Evolutionary conservation across 345 rosid species (phyloP), one percentile per base, ranked within the genome.

Genomic region (Bruguiera sexangula): DNA sequence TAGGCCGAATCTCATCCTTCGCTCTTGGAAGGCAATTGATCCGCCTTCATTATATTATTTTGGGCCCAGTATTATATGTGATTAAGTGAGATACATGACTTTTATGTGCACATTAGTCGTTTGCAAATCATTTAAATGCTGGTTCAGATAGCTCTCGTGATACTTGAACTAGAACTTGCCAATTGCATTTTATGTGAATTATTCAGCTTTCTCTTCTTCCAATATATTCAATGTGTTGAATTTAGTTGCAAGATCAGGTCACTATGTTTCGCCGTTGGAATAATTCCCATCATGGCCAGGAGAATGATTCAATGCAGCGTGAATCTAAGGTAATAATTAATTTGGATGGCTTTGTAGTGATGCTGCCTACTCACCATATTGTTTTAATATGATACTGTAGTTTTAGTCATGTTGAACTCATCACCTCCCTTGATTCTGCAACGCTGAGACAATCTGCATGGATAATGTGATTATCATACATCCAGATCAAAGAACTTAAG

Each of bases 241-340:
- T 31, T 62, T 27, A 24, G 75, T 72, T 69, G 73, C 71, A 22
- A 62, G 69, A 72, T 31, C 63, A n/a, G 62, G 62, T 51, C 67
- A 71, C 65, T 27, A 91, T 93, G 97, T 89, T 90, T 85, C 89
- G 90, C 48, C 83, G 84, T 60, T 53, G 83, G 89, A 72, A 68
- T 74, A 65, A 65, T 78, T 61, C 89, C 19, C 83, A 81, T 65
- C 81, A 75, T 9, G 80, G 82, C 37, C 86, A 76, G 75, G 89
- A 85, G 80, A 72, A 77, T 31, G 94, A 84, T 7, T 36, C 66
- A 1, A 61, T 70, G 80, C 81, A 54, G 32, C 79, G 73, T 11
- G 95, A 87, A 39, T 60, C 88, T 39, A 89, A 93, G 92, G 97
- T 93, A 78, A 76, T 69, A 29, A 27, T 27, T 62, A 24, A 16